phyloP scores from a whole-genome alignment of 2,329 filamentous ascomycete genomes.

The Microdochium trichocladiopsis region DNA sequence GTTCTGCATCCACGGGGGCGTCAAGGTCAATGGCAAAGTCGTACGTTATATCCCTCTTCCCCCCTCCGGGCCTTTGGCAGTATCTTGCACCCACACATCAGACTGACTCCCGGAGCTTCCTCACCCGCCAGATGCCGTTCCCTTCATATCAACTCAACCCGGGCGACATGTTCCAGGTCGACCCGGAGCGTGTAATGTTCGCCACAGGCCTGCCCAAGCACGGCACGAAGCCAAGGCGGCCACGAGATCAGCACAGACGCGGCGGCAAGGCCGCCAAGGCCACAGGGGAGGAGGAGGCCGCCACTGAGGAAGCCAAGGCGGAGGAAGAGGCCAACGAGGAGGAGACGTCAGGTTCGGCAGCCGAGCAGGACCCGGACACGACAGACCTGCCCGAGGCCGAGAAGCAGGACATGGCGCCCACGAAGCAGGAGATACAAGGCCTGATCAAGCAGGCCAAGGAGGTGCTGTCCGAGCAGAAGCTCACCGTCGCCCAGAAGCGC shows the following conservation, averaged over 20 bases:
- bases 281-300: constrained; percentile 13
- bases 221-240: constrained; percentile 11
- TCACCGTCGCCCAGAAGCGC: constrained; percentile 68
- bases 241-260: constrained; percentile 10
- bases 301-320: constrained; percentile 8
- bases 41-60: constrained; percentile 35
- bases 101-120: background rate
- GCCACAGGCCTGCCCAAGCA: constrained; percentile 71
- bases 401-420: constrained; percentile 18
- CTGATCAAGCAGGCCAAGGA: constrained; percentile 51
- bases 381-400: constrained; percentile 17
- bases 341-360: constrained; percentile 13
- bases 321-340: constrained; percentile 13
- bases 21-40: constrained; percentile 95
- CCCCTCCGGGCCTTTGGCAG: background rate
- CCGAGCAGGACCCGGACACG: constrained; percentile 30
- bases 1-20: constrained; percentile 86
- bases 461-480: constrained; percentile 47
- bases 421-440: constrained; percentile 33
- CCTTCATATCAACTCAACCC: constrained; percentile 93
- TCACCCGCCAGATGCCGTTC: constrained; percentile 65
- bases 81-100: background rate
- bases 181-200: constrained; percentile 79
- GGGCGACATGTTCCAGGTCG: constrained; percentile 96
- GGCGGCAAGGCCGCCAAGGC: constrained; percentile 12